Conservation (phyloP, 805 yeast species). For the Grigorovia humatica region DNA sequence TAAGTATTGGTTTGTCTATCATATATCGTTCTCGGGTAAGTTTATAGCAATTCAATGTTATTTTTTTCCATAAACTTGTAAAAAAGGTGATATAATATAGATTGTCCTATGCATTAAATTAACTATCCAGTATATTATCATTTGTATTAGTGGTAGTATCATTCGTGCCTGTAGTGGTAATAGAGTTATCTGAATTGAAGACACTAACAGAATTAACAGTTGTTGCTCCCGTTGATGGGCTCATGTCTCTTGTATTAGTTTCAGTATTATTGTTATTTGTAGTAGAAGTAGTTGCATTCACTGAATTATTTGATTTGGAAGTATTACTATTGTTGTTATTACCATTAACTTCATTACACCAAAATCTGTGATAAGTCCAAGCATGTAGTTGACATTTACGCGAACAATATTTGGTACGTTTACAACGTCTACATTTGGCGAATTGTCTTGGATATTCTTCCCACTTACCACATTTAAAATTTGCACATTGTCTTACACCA, state of each 20-base stretch:
- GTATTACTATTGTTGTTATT: slow-evolving; percentile 11
- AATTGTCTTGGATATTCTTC: slow-evolving; percentile 83
- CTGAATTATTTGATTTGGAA: slow-evolving; percentile 9
- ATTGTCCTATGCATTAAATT: neutral
- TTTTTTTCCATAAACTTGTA: too few species aligned
- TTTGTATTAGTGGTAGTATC: neutral
- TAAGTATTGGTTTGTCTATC: too few species aligned
- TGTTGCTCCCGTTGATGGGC: neutral
- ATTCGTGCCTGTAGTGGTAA: neutral
- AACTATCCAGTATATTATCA: neutral
- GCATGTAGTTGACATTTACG: slow-evolving; percentile 85
- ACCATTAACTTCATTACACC: slow-evolving; percentile 62
- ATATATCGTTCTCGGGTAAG: too few species aligned
- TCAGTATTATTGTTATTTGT: neutral
- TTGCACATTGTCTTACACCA: slow-evolving; percentile 92
- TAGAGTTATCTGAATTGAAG: neutral
- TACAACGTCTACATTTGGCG: slow-evolving; percentile 90
- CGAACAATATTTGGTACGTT: slow-evolving; percentile 89
- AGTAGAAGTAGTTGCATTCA: neutral
- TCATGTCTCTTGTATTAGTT: neutral
- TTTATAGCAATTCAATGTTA: too few species aligned
- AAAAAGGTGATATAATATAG: too few species aligned
- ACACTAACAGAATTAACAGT: neutral
- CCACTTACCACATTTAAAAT: slow-evolving; percentile 90
- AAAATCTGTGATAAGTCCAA: slow-evolving; percentile 87